phyloP scores from a whole-genome alignment of 495 filamentous ascomycete species.

The Eremomyces bilateralis region DNA sequence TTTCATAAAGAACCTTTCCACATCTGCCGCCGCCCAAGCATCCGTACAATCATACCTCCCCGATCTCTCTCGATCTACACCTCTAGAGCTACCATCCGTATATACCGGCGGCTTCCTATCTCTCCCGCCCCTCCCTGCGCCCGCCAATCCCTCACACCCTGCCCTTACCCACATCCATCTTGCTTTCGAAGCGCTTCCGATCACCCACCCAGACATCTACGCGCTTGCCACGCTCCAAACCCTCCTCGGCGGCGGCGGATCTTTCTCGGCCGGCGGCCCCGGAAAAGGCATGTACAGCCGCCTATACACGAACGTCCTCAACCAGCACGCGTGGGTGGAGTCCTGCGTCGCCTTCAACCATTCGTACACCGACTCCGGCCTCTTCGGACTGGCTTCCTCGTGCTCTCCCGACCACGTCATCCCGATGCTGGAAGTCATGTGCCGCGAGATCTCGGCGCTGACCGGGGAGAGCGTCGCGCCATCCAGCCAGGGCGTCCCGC shows the following conservation, averaged over 20 bases:
- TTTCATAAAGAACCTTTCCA: constrained; percentile 80
- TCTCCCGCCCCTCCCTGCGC: constrained; percentile 56
- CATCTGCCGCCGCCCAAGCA: constrained; percentile 38
- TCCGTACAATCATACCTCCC: constrained; percentile 25
- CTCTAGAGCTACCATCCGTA: constrained; percentile 39
- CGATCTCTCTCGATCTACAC: constrained; percentile 22
- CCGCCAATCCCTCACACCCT: constrained; percentile 57
- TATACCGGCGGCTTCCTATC: constrained; percentile 89
- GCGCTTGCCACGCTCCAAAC: constrained; percentile 92
- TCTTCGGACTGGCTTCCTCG: constrained; percentile 81
- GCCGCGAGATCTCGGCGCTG: constrained; percentile 61
- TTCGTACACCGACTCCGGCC: constrained; percentile 80
- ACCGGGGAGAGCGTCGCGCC: constrained; percentile 17
- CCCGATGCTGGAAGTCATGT: constrained; percentile 82
- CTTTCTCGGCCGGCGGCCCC: constrained; percentile 91
- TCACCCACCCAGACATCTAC: constrained; percentile 80
- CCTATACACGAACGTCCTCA: constrained; percentile 90
- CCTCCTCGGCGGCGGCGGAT: constrained; percentile 85
- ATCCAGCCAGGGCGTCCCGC: constrained; percentile 9
- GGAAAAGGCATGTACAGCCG: constrained; percentile 98
- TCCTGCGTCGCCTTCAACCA: constrained; percentile 92
- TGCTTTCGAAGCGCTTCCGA: constrained; percentile 86
- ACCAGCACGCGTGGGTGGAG: constrained; percentile 93
- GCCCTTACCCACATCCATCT: constrained; percentile 79
- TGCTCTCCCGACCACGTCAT: constrained; percentile 55